A percentile compares a stretch with the other conserved stretches of the same genome.
Conservation (phyloP, 768 basidiomycete genomes). For the Russula earlei region DNA sequence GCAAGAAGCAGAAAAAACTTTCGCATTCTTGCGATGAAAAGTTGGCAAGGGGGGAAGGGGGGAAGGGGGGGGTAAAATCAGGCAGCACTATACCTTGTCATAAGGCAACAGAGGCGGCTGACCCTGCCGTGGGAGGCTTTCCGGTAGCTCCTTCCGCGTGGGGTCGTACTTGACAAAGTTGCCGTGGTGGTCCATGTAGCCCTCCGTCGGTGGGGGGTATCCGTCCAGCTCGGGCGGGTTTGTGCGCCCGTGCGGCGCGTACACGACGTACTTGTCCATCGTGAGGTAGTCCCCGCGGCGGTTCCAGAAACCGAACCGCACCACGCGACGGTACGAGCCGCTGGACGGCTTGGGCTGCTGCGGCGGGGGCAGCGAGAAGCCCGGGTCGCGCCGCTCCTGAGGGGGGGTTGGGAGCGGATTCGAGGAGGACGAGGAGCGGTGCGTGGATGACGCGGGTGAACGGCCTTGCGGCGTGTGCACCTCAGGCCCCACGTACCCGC, state of each 20-base stretch:
- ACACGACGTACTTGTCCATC: conserved; percentile 46
- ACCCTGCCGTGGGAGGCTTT: conserved; percentile 52
- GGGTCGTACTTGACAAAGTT: conserved; percentile 32
- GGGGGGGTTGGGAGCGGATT: conserved; percentile 14
- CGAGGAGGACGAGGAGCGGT: conserved; percentile 12
- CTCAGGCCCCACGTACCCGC: background rate
- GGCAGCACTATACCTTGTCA: too few species aligned
- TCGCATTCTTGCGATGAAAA: too few species aligned
- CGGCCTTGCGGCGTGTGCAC: conserved; percentile 12
- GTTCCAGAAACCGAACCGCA: conserved; percentile 63
- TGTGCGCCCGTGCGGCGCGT: conserved; percentile 45
- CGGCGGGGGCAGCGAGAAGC: conserved; percentile 18
- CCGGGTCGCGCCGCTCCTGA: conserved; percentile 18
- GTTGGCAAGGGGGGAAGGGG: background rate
- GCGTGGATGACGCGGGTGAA: conserved; percentile 16
- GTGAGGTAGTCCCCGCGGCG: conserved; percentile 66
- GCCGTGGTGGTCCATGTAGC: conserved; percentile 49
- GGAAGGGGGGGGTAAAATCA: conserved; percentile 21
- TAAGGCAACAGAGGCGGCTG: conserved; percentile 47
- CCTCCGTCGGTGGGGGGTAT: conserved; percentile 47
- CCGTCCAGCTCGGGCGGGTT: conserved; percentile 51
- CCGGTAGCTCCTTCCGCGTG: conserved; percentile 46
- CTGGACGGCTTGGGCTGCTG: conserved; percentile 27
- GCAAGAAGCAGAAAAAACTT: too few species aligned
- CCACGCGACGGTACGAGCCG: conserved; percentile 24